These are phyloP conservation scores for Lecanicillium sp. DNA, from an alignment of 2,329 filamentous ascomycete genomes.

Conservation along the genomic window DNA sequence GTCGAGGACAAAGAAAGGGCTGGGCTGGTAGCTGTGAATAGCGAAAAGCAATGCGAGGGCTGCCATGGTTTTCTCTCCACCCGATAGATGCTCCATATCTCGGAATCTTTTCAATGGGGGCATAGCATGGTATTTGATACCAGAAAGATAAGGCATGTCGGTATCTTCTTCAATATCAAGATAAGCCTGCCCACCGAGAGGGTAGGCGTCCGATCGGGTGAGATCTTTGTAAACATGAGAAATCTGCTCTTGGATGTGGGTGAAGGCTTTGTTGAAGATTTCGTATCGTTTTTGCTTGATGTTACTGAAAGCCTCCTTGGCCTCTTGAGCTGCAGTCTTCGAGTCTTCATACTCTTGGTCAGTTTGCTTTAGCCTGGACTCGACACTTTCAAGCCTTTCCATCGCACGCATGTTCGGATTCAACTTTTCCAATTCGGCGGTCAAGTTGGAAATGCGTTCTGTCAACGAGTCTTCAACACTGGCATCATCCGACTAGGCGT, in stretches of 20 bases:
- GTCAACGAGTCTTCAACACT: slow-evolving; percentile 69
- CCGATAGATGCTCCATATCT: slow-evolving; percentile 97
- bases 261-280: slow-evolving; percentile 91
- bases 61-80: slow-evolving; percentile 98
- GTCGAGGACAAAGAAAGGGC: slow-evolving; percentile 95
- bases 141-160: slow-evolving; percentile 92
- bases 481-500: slow-evolving; percentile 56
- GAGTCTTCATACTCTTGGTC: slow-evolving; percentile 88
- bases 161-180: slow-evolving; percentile 89
- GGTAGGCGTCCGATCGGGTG: slow-evolving; percentile 83
- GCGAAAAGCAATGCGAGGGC: slow-evolving; percentile 94
- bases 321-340: slow-evolving; percentile 63
- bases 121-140: slow-evolving; percentile 98
- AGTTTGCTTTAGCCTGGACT: slow-evolving; percentile 72
- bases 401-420: slow-evolving; percentile 95
- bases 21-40: slow-evolving; percentile 92
- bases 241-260: slow-evolving; percentile 92
- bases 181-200: slow-evolving; percentile 82
- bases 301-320: slow-evolving; percentile 76
- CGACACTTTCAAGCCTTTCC: slow-evolving; percentile 81
- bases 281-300: slow-evolving; percentile 79
- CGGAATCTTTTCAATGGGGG: slow-evolving; percentile 96
- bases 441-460: slow-evolving; percentile 69
- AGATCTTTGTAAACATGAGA: slow-evolving; percentile 91
- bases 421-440: slow-evolving; percentile 81